These are phyloP conservation scores for Brasenia schreberi DNA, from an alignment of 164 flowering plant species.

Conservation along the genomic window DNA sequence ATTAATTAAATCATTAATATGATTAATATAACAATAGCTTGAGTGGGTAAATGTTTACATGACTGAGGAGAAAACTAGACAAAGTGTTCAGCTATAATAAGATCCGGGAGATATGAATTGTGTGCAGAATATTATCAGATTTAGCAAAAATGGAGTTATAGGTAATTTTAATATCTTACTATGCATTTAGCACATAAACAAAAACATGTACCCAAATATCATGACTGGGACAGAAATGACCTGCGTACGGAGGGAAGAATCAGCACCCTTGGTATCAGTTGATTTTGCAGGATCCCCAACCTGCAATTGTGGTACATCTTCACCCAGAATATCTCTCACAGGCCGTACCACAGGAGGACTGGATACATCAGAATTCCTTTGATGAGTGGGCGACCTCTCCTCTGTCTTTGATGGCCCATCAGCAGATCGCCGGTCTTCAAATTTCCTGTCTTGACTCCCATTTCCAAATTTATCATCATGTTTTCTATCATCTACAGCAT, in stretches of 20 bases:
- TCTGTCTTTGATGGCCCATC: constrained; percentile 53
- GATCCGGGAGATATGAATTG: no score
- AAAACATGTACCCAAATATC: no score
- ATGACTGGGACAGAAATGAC: constrained; percentile 16
- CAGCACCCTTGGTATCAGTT: constrained; percentile 35
- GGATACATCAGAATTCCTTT: constrained; percentile 33
- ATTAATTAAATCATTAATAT: no score
- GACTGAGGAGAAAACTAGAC: no score
- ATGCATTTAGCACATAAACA: no score
- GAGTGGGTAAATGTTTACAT: no score
- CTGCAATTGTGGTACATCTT: constrained; percentile 63
- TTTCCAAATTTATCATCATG: constrained; percentile 89
- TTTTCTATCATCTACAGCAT: constrained; percentile 73
- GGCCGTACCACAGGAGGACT: constrained; percentile 82
- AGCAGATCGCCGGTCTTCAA: constrained; percentile 40
- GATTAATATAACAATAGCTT: no score
- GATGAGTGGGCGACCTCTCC: constrained; percentile 57
- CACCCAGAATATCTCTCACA: constrained; percentile 89
- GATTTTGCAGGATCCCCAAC: constrained; percentile 77
- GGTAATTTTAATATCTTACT: no score
- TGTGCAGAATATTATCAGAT: no score
- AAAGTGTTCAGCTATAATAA: no score
- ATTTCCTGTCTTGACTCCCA: constrained; percentile 30
- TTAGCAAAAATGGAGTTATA: no score
- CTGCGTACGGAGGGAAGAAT: constrained; percentile 39